A percentile compares a stretch with the other conserved stretches of the same genome.
Evolutionary conservation across 148 eudicot species (phyloP).

Genomic region (Cornus suecica): DNA sequence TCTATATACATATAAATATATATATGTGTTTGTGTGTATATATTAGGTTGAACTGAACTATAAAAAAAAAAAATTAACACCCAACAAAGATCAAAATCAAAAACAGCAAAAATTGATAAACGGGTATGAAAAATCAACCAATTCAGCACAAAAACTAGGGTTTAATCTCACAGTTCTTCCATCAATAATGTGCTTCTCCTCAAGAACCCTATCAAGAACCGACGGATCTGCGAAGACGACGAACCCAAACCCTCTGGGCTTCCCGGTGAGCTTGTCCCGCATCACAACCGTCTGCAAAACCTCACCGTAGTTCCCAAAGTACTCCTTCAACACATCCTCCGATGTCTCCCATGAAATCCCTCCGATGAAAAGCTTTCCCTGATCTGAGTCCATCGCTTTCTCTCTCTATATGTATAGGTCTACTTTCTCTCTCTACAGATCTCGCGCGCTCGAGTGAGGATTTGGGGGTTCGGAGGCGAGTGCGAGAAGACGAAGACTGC

Average conservation of each 20-base stretch:
- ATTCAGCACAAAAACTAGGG: no score
- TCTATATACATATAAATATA: no score
- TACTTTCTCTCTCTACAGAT: no score
- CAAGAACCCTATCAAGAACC: background rate
- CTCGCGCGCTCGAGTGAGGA: background rate
- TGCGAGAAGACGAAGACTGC: conserved; percentile 7
- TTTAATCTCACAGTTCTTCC: no score
- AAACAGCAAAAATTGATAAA: background rate
- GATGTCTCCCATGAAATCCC: conserved; percentile 93
- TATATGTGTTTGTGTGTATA: no score
- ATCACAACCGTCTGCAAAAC: conserved; percentile 66
- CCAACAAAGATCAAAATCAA: background rate
- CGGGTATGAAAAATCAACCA: background rate
- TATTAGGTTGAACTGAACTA: background rate
- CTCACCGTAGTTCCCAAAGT: conserved; percentile 75
- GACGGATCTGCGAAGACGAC: conserved; percentile 74
- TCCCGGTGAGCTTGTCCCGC: conserved; percentile 69
- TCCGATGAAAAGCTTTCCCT: conserved; percentile 84
- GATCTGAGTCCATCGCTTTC: conserved; percentile 74
- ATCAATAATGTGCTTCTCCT: no score
- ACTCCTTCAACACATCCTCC: conserved; percentile 68
- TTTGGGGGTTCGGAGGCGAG: background rate
- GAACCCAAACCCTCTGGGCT: conserved; percentile 87
- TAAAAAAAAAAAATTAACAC: no score
- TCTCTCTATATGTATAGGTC: background rate